Conservation (phyloP, 179 eudicot species). For the Monotropa hypopitys region DNA sequence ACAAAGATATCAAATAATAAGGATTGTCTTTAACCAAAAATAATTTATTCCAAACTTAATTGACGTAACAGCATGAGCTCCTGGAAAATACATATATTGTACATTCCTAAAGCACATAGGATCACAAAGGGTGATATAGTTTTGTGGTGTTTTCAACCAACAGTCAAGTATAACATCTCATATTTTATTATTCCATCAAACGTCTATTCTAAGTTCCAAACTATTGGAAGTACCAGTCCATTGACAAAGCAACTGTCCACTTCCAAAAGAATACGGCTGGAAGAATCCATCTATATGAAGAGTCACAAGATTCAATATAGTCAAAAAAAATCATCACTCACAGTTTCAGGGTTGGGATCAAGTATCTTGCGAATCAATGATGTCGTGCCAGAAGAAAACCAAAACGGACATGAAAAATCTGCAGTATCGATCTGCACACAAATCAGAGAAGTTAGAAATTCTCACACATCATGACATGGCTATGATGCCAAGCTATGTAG, state of each 20-base stretch:
- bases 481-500: not conserved
- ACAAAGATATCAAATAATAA: too few species aligned
- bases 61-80: not conserved
- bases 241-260: not conserved
- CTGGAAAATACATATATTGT: not conserved
- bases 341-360: conserved; percentile 89
- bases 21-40: too few species aligned
- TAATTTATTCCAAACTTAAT: too few species aligned
- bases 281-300: not conserved
- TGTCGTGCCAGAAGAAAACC: conserved; percentile 83
- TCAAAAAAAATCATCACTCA: conserved; percentile 20
- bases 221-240: not conserved
- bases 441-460: conserved; percentile 10
- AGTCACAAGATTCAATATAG: not conserved
- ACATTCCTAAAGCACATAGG: not conserved
- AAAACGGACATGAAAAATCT: conserved; percentile 73
- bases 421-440: conserved; percentile 60
- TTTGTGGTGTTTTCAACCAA: not conserved
- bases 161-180: not conserved
- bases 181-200: not conserved
- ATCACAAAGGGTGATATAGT: not conserved
- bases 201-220: not conserved
- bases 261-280: not conserved
- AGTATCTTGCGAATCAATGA: conserved; percentile 67
- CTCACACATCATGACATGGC: not conserved